phyloP scores from a whole-genome alignment of 805 yeast genomes.

The Lipomyces sp. region DNA sequence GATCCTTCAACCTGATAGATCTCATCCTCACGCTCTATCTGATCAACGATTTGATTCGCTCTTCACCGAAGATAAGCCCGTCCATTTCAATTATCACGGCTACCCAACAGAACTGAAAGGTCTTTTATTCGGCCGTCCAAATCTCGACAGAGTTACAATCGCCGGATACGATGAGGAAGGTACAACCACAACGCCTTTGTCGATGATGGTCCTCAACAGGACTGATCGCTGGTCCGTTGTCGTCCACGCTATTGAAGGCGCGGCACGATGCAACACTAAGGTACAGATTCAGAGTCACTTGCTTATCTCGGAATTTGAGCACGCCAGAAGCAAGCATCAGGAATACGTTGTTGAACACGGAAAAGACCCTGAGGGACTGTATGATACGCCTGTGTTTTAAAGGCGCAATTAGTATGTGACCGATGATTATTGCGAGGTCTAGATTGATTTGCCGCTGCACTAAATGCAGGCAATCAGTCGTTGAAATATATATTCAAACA shows the following conservation, averaged over 20 bases:
- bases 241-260: conserved; percentile 29
- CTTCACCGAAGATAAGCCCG: conserved; percentile 36
- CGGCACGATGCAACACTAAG: conserved; percentile 24
- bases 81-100: conserved; percentile 38
- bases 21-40: conserved; percentile 36
- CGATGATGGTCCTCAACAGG: conserved; percentile 36
- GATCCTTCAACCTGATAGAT: conserved; percentile 30
- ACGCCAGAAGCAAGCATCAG: conserved; percentile 32
- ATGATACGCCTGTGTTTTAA: conserved; percentile 34
- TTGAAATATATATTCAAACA: no score
- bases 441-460: neutral
- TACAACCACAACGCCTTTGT: conserved; percentile 37
- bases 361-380: conserved; percentile 35
- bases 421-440: neutral
- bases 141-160: conserved; percentile 30
- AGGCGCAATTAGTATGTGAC: neutral
- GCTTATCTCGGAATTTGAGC: conserved; percentile 27
- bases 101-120: conserved; percentile 37
- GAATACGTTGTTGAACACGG: conserved; percentile 31
- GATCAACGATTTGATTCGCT: conserved; percentile 27
- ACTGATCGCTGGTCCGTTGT: conserved; percentile 37
- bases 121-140: conserved; percentile 34
- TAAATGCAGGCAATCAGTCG: no score
- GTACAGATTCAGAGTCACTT: conserved; percentile 31
- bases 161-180: conserved; percentile 38